These are phyloP conservation scores for Buxus sempervirens DNA, from an alignment of 164 flowering plant species.

Conservation along the genomic window DNA sequence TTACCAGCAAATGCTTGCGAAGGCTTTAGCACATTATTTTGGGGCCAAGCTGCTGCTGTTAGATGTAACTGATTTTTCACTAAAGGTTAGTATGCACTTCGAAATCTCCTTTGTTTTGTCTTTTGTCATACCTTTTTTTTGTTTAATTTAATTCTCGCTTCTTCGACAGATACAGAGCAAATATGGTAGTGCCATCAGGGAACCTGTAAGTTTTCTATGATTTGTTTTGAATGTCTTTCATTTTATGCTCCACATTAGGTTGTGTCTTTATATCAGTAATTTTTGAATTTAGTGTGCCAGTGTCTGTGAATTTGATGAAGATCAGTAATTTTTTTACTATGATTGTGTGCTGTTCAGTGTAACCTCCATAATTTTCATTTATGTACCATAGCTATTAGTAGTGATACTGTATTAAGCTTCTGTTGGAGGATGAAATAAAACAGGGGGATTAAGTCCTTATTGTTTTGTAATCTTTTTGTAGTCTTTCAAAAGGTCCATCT, in stretches of 20 bases:
- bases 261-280: neutral
- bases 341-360: neutral
- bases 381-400: neutral
- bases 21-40: constrained; percentile 90
- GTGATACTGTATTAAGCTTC: neutral
- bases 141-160: constrained; percentile 6
- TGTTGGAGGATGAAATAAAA: constrained; percentile 2
- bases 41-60: constrained; percentile 83
- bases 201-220: constrained; percentile 50
- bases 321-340: too few relatives aligned
- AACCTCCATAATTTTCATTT: neutral
- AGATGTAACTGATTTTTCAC: constrained; percentile 80
- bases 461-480: constrained; percentile 18
- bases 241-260: constrained; percentile 2
- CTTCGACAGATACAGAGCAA: constrained; percentile 75
- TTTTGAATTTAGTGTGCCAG: neutral
- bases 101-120: neutral
- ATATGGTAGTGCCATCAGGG: constrained; percentile 59
- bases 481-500: constrained; percentile 72
- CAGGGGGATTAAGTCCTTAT: neutral
- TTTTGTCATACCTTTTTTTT: constrained; percentile 1
- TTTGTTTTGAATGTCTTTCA: neutral
- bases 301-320: neutral
- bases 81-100: constrained; percentile 49
- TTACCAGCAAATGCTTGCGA: constrained; percentile 98